A percentile compares a stretch with the other conserved stretches of the same genome.
Conservation (phyloP, 495 filamentous ascomycete species). For the Apodospora peruviana region DNA sequence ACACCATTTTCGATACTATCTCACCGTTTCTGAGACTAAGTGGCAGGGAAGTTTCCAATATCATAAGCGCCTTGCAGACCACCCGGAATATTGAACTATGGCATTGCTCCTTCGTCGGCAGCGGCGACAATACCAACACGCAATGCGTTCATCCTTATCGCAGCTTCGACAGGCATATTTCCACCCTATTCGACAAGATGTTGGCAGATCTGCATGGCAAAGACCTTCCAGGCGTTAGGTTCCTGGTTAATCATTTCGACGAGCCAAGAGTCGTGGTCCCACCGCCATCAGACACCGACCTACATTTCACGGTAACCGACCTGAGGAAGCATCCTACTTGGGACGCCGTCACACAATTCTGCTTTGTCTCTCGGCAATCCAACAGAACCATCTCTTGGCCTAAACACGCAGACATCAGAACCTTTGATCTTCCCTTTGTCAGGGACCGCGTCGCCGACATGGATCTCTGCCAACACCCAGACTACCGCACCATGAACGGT, state of each 20-base stretch:
- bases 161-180: background rate
- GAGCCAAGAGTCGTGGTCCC: slow-evolving; percentile 67
- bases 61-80: slow-evolving; percentile 33
- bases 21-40: slow-evolving; percentile 61
- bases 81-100: background rate
- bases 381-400: background rate
- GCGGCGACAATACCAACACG: background rate
- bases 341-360: slow-evolving; percentile 14
- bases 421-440: slow-evolving; percentile 22
- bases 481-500: slow-evolving; percentile 22
- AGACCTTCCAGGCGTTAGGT: slow-evolving; percentile 62
- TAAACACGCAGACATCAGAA: slow-evolving; percentile 1
- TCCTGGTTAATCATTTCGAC: slow-evolving; percentile 74
- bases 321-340: slow-evolving; percentile 11
- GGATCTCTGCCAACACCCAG: slow-evolving; percentile 25
- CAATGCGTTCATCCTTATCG: background rate
- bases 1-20: slow-evolving; percentile 61
- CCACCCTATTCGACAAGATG: background rate
- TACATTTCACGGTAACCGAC: background rate
- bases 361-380: background rate
- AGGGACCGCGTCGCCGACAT: slow-evolving; percentile 7
- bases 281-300: background rate
- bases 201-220: background rate
- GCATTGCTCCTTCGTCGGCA: background rate
- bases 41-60: slow-evolving; percentile 35